Evolutionary conservation across 108 stramenopile genomes (phyloP).

Genomic region (Nannochloropsis gaditana): DNA sequence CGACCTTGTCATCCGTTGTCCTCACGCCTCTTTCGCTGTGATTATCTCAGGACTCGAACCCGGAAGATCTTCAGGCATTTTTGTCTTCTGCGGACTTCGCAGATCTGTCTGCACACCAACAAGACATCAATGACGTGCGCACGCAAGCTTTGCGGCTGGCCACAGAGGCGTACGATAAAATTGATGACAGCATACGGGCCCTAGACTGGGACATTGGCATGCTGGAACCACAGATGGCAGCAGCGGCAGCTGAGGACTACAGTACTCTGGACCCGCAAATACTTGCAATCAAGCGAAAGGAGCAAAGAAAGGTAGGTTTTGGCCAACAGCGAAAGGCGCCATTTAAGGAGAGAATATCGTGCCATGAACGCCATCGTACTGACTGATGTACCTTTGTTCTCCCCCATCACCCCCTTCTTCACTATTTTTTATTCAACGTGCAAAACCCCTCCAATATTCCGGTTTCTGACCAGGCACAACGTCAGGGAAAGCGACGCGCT

Average conservation of each 20-base stretch:
- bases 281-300: background rate
- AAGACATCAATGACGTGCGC: conserved; percentile 6
- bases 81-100: background rate
- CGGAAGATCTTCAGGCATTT: background rate
- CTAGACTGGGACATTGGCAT: conserved; percentile 16
- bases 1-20: background rate
- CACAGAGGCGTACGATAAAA: background rate
- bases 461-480: background rate
- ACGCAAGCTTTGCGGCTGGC: background rate
- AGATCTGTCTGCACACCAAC: background rate
- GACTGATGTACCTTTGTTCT: too few species aligned
- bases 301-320: background rate
- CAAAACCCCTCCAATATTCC: too few species aligned
- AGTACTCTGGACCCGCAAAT: background rate
- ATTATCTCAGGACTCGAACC: background rate
- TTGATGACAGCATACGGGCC: background rate
- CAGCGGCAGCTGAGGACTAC: background rate
- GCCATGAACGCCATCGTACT: too few species aligned
- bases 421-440: too few species aligned
- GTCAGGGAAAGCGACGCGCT: background rate
- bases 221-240: conserved; percentile 6
- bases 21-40: background rate
- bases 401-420: too few species aligned
- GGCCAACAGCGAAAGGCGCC: background rate
- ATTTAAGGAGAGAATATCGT: too few species aligned